Evolutionary conservation across 257 asterid species (phyloP).

Genomic region (Solanum gracilifrons): DNA sequence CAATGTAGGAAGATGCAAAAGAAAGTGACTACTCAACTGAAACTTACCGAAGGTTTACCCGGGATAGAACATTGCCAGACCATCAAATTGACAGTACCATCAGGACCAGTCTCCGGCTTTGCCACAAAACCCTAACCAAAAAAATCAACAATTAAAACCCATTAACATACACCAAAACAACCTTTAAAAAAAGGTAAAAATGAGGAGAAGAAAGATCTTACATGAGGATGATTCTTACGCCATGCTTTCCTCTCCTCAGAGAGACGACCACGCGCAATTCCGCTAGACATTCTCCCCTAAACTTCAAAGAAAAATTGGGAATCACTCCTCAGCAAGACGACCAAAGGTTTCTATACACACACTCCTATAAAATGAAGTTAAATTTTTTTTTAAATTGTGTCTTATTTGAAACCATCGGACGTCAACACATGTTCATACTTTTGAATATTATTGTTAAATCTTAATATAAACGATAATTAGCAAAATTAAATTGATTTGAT

Average conservation of each 20-base stretch:
- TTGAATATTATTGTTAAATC: not conserved
- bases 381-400: not conserved
- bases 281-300: conserved; percentile 5
- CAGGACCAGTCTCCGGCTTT: conserved; percentile 17
- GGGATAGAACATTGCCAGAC: conserved; percentile 25
- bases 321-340: not conserved
- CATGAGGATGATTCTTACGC: conserved; percentile 30
- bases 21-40: not conserved
- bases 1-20: not conserved
- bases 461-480: not conserved
- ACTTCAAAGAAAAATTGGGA: not conserved
- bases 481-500: not conserved
- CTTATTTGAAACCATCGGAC: not conserved
- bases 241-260: conserved; percentile 24
- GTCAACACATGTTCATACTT: not conserved
- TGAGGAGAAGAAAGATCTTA: not conserved
- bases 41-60: conserved; percentile 19
- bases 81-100: conserved; percentile 18
- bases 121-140: conserved; percentile 24
- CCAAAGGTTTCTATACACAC: not conserved
- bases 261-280: conserved; percentile 25
- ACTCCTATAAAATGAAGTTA: not conserved
- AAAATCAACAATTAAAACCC: not conserved
- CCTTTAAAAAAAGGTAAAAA: not conserved
- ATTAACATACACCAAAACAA: not conserved